Conservation (phyloP, 257 asterid species). For the Rehmannia glutinosa region DNA sequence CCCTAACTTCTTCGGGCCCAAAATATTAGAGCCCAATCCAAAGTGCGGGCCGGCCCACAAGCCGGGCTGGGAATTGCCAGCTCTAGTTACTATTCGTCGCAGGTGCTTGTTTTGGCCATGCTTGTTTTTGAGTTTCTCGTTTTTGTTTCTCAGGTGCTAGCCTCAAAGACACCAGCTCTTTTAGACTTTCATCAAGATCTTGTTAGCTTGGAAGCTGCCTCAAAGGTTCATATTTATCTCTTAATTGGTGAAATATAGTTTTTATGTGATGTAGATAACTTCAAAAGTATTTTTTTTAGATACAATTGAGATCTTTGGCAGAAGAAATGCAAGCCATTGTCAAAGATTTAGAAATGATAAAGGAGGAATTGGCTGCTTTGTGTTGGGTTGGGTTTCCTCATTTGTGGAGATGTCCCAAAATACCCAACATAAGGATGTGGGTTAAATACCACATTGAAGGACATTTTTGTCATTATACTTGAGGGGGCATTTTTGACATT, state of each 20-base stretch:
- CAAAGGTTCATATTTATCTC: conserved; percentile 60
- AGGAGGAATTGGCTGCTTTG: conserved; percentile 77
- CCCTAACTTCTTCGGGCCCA: no score
- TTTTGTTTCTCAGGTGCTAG: conserved; percentile 66
- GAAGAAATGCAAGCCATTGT: conserved; percentile 99
- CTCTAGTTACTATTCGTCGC: no score
- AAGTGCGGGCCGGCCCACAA: no score
- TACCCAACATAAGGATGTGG: no score
- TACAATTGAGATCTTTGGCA: conserved; percentile 94
- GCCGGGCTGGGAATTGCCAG: no score
- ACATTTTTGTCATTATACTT: no score
- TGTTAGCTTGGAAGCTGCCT: conserved; percentile 79
- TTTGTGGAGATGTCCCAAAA: no score
- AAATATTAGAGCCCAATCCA: no score
- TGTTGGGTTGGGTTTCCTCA: no score
- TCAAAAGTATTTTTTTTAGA: conserved; percentile 50
- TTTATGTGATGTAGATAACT: conserved; percentile 5
- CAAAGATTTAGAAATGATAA: conserved; percentile 92
- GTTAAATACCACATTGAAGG: no score
- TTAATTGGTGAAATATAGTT: conserved; percentile 7
- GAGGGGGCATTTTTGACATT: no score
- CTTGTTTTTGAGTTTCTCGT: conserved; percentile 1
- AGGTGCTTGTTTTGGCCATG: neutral
- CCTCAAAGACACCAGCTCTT: conserved; percentile 64
- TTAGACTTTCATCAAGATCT: conserved; percentile 72